Conservation (phyloP, 176 grass and related monocot genomes). For the Hyparrhenia diplandra region DNA sequence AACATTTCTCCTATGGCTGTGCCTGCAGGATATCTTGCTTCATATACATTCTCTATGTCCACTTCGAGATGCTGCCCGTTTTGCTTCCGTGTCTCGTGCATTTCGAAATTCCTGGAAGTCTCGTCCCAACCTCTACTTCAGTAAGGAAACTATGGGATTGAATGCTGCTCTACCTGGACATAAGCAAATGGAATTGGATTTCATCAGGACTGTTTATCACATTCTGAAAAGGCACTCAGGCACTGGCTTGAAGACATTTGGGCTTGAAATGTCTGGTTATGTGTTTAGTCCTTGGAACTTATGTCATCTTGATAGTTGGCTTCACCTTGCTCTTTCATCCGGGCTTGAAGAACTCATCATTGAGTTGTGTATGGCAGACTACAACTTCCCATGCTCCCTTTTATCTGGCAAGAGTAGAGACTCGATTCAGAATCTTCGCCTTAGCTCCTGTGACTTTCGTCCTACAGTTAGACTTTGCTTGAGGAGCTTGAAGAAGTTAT, state of each 20-base stretch:
- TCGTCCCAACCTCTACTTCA: not conserved
- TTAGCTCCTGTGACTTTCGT: not conserved
- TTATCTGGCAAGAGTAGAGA: not conserved
- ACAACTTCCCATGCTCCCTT: conserved; percentile 20
- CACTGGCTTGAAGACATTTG: not conserved
- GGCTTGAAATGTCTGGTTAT: not conserved
- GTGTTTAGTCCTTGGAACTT: too few relatives aligned
- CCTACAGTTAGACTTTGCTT: not conserved
- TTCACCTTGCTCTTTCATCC: not conserved
- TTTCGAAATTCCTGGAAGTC: conserved; percentile 2
- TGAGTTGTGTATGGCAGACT: not conserved
- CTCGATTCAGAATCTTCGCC: not conserved
- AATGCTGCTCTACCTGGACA: not conserved
- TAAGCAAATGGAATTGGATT: not conserved
- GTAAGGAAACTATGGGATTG: not conserved
- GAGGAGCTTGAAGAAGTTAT: not conserved
- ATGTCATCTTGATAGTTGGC: not conserved
- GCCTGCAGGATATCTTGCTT: not conserved
- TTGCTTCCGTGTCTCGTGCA: not conserved
- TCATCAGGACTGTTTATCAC: not conserved
- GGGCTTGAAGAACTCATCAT: conserved; percentile 16
- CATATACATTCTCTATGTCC: not conserved
- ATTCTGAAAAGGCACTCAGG: conserved; percentile 12
- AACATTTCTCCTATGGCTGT: not conserved
- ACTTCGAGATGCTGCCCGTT: not conserved